A percentile compares a stretch with the other conserved stretches of the same genome.
Conservation (phyloP, 148 eudicot genomes). For the Rheum nobile region DNA sequence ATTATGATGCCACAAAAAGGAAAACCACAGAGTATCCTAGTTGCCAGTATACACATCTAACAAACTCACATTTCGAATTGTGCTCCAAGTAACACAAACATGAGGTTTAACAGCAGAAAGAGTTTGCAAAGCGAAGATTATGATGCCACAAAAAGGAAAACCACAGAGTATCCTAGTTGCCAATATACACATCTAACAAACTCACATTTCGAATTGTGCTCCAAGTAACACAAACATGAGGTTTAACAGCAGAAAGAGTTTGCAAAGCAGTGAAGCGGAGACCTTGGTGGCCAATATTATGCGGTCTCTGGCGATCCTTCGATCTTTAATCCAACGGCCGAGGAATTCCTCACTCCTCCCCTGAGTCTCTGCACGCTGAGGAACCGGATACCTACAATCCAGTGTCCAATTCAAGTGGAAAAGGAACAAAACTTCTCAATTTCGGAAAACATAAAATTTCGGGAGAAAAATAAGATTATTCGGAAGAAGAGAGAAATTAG, state of each 20-base stretch:
- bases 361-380: conserved; percentile 70
- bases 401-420: neutral
- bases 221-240: neutral
- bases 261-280: neutral
- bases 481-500: neutral
- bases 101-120: conserved; percentile 10
- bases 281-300: conserved; percentile 74
- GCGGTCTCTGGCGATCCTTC: conserved; percentile 45
- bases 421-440: neutral
- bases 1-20: neutral
- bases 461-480: neutral
- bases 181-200: neutral
- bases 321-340: conserved; percentile 67
- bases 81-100: neutral
- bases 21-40: neutral
- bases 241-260: conserved; percentile 10
- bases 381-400: conserved; percentile 76
- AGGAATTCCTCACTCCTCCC: conserved; percentile 83
- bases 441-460: neutral
- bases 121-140: neutral
- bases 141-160: too few species aligned
- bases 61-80: neutral
- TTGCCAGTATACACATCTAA: neutral
- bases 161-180: neutral
- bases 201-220: neutral